Evolutionary conservation across 2,329 filamentous ascomycete species (phyloP).

Genomic region (Zopfia rhizophila): DNA sequence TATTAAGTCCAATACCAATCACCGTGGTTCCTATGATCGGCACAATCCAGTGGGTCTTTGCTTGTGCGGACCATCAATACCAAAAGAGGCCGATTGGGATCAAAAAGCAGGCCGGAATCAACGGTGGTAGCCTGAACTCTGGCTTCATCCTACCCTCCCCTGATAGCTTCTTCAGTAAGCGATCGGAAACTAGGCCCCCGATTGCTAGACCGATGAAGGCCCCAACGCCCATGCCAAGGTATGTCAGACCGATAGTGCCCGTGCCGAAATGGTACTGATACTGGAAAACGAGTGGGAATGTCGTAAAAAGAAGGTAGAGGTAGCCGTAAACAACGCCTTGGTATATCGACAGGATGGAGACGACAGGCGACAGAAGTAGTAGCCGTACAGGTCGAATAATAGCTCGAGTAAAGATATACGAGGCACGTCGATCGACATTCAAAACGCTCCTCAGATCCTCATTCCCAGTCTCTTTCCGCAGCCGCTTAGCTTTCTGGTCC

Average conservation of each 20-base stretch:
- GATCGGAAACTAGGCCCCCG: conserved; percentile 30
- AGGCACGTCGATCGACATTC: conserved; percentile 10
- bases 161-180: conserved; percentile 35
- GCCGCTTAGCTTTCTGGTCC: conserved; percentile 20
- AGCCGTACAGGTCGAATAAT: conserved; percentile 65
- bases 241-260: conserved; percentile 29
- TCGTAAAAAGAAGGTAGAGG: conserved; percentile 43
- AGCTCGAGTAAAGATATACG: conserved; percentile 20
- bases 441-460: conserved; percentile 14
- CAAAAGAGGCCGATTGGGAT: conserved; percentile 36
- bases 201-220: conserved; percentile 20
- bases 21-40: too few relatives aligned
- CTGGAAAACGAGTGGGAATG: conserved; percentile 35
- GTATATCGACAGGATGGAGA: conserved; percentile 23
- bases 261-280: conserved; percentile 27
- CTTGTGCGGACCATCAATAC: not conserved
- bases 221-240: conserved; percentile 30
- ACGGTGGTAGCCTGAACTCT: conserved; percentile 48
- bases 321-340: conserved; percentile 46
- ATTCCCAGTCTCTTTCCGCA: conserved; percentile 24
- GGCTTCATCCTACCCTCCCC: conserved; percentile 26
- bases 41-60: conserved; percentile 9
- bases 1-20: too few relatives aligned
- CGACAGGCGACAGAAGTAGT: conserved; percentile 52
- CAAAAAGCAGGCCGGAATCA: conserved; percentile 38